Conservation (phyloP, 139 green algal genomes). For the Chlamydomonas asymmetrica region DNA sequence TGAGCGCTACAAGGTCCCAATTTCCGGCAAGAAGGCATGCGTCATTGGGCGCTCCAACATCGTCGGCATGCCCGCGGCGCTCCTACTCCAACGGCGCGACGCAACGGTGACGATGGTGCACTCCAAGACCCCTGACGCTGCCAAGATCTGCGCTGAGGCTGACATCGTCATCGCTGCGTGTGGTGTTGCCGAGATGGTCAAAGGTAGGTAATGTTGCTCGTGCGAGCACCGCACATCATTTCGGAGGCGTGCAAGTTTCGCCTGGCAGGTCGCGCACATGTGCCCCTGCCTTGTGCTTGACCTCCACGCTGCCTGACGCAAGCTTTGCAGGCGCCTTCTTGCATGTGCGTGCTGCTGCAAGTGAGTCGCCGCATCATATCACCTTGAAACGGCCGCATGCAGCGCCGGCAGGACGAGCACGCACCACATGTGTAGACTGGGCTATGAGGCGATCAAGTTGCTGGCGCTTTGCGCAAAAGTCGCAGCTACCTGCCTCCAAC, state of each 20-base stretch:
- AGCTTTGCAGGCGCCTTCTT: no score
- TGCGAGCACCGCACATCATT: not conserved
- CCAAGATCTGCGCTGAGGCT: slow-evolving; percentile 61
- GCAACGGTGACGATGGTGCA: slow-evolving; percentile 83
- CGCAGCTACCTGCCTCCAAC: no score
- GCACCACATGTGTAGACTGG: no score
- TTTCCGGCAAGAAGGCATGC: slow-evolving; percentile 72
- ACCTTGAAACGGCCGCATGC: no score
- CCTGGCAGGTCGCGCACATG: no score
- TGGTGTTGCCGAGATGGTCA: slow-evolving; percentile 80
- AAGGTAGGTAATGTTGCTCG: not conserved
- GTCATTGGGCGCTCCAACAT: slow-evolving; percentile 95
- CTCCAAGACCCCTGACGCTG: slow-evolving; percentile 52
- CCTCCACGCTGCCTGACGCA: no score
- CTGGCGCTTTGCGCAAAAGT: no score
- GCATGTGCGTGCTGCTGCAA: no score
- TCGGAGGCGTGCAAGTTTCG: not conserved
- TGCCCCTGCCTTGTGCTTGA: no score
- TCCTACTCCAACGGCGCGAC: slow-evolving; percentile 74
- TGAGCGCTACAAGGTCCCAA: slow-evolving; percentile 62
- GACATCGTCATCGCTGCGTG: slow-evolving; percentile 93
- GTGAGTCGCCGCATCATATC: no score
- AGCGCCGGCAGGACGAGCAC: no score
- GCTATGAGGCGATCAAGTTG: no score
- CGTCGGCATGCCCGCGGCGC: slow-evolving; percentile 86